Evolutionary conservation across 805 yeast species (phyloP).

Genomic region (Saccharomyces eubayanus): DNA sequence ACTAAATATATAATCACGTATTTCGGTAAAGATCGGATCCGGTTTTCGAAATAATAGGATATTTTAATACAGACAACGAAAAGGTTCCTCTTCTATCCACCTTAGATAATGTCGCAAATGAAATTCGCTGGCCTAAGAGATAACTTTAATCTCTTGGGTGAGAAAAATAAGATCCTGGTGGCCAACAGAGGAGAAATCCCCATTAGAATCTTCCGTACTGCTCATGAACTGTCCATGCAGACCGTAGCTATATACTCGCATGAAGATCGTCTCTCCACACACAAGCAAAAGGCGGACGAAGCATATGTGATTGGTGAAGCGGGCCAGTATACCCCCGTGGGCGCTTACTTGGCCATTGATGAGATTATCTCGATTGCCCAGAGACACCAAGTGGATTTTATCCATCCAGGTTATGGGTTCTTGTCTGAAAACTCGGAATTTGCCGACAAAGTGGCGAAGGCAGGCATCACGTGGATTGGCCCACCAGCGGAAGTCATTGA

Average conservation of each 20-base stretch:
- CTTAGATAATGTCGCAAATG: neutral
- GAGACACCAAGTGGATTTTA: constrained; percentile 67
- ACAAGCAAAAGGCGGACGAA: constrained; percentile 86
- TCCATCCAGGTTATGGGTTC: constrained; percentile 89
- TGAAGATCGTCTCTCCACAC: constrained; percentile 90
- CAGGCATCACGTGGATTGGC: constrained; percentile 91
- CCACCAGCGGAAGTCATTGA: constrained; percentile 82
- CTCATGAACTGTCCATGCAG: constrained; percentile 92
- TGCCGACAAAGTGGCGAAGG: constrained; percentile 80
- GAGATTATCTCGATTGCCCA: constrained; percentile 82
- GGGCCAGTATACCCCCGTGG: constrained; percentile 88
- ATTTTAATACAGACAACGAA: neutral
- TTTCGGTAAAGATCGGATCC: neutral
- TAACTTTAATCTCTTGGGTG: constrained; percentile 28
- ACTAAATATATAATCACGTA: neutral
- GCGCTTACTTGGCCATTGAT: constrained; percentile 88
- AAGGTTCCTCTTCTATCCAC: neutral
- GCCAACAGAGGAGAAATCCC: constrained; percentile 82
- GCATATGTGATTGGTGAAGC: constrained; percentile 76
- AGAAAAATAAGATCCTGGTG: constrained; percentile 50
- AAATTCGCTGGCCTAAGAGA: constrained; percentile 18
- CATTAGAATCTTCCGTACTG: constrained; percentile 83
- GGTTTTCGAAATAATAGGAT: too few species aligned
- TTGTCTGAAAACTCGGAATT: constrained; percentile 83
- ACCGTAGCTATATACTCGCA: constrained; percentile 94